Conservation (phyloP, 768 basidiomycete genomes). For the Tricholoma saponaceum region DNA sequence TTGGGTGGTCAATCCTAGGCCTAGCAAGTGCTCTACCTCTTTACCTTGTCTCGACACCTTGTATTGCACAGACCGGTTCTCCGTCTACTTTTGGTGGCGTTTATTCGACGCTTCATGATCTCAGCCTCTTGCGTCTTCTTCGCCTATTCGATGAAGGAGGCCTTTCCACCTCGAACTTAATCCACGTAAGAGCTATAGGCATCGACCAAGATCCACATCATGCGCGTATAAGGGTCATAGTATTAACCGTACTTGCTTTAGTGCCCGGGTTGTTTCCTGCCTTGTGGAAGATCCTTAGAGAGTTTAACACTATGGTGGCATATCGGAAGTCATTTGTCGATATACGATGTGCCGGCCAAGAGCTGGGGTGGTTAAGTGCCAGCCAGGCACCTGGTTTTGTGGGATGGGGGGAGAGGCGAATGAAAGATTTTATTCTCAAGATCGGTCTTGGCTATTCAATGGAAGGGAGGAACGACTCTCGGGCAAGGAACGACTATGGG, state of each 20-base stretch:
- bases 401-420: conserved; percentile 67
- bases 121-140: conserved; percentile 73
- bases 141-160: conserved; percentile 47
- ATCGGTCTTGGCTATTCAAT: conserved; percentile 61
- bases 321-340: conserved; percentile 59
- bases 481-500: conserved; percentile 24
- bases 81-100: conserved; percentile 47
- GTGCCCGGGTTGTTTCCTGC: conserved; percentile 63
- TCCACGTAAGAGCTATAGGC: conserved; percentile 31
- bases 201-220: conserved; percentile 30
- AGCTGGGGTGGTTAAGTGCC: conserved; percentile 74
- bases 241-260: conserved; percentile 59
- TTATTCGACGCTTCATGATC: conserved; percentile 68
- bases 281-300: conserved; percentile 57
- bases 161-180: conserved; percentile 27
- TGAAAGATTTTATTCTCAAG: conserved; percentile 68
- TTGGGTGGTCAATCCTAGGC: conserved; percentile 66
- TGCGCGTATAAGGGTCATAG: conserved; percentile 60
- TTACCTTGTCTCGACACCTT: conserved; percentile 66
- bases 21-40: conserved; percentile 71
- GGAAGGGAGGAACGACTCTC: conserved; percentile 28
- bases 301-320: conserved; percentile 53
- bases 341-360: conserved; percentile 60
- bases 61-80: conserved; percentile 50
- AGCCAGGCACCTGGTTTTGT: conserved; percentile 60